Conservation (phyloP, 768 basidiomycete species). For the Cystobasidium tubakii region DNA sequence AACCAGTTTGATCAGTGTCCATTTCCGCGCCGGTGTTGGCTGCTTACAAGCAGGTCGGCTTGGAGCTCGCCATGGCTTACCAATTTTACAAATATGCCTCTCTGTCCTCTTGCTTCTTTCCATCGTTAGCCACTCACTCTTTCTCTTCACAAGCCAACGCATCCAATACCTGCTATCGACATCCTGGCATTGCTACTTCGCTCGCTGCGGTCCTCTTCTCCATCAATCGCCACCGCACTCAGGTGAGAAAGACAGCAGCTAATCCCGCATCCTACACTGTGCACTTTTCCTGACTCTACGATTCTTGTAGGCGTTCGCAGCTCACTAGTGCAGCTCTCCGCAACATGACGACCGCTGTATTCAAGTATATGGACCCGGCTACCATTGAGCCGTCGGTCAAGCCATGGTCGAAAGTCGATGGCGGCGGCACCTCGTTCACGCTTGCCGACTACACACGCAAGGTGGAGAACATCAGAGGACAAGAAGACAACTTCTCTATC, state of each 20-base stretch:
- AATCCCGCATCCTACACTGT: too few relatives aligned
- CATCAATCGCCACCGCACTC: background rate
- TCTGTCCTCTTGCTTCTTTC: background rate
- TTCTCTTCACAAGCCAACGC: background rate
- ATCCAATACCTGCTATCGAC: background rate
- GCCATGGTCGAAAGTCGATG: conserved; percentile 30
- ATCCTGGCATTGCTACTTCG: background rate
- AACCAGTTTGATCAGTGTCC: too few relatives aligned
- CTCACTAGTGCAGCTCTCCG: background rate
- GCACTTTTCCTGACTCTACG: too few relatives aligned
- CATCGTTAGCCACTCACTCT: background rate
- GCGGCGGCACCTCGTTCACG: conserved; percentile 8
- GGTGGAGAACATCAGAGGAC: conserved; percentile 24
- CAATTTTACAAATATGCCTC: background rate
- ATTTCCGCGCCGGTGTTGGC: background rate
- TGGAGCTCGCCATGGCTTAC: background rate
- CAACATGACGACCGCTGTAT: background rate
- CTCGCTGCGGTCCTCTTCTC: background rate
- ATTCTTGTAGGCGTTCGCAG: background rate
- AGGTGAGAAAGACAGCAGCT: background rate
- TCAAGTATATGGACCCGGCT: conserved; percentile 14
- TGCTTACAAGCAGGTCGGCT: background rate
- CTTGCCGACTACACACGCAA: background rate
- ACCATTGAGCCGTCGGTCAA: background rate
- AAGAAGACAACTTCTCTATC: conserved; percentile 28